A percentile compares a stretch with the other conserved stretches of the same genome.
phyloP scores from a whole-genome alignment of 495 filamentous ascomycete species.

The Annulohypoxylon stygium region DNA sequence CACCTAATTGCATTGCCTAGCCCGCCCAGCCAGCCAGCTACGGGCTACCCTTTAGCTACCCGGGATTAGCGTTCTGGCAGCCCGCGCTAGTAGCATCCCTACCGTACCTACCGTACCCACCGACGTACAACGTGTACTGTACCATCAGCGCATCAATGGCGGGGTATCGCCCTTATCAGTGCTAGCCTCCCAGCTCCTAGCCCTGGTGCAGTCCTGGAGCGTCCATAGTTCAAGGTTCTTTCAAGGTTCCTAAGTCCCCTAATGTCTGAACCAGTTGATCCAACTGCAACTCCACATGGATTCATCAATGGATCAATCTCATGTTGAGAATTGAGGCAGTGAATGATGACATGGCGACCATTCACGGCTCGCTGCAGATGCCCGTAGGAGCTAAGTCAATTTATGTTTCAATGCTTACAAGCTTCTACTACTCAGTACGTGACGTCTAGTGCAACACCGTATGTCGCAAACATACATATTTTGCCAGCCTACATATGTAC shows the following conservation, averaged over 20 bases:
- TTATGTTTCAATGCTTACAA: constrained; percentile 41
- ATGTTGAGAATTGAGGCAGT: constrained; percentile 37
- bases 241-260: constrained; percentile 19
- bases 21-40: not conserved
- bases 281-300: constrained; percentile 37
- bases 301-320: constrained; percentile 46
- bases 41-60: not conserved
- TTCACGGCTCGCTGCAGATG: constrained; percentile 47
- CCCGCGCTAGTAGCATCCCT: not conserved
- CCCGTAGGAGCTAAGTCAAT: constrained; percentile 37
- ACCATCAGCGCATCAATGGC: constrained; percentile 37
- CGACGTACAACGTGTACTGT: constrained; percentile 31
- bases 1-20: not conserved
- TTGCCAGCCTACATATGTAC: constrained; percentile 7
- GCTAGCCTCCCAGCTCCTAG: constrained; percentile 17
- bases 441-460: constrained; percentile 40
- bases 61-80: not conserved
- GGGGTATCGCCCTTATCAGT: constrained; percentile 46
- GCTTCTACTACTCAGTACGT: constrained; percentile 12
- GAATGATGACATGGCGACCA: constrained; percentile 44
- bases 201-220: too few relatives aligned
- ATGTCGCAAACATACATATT: constrained; percentile 38
- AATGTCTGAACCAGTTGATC: constrained; percentile 32
- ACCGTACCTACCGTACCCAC: constrained; percentile 17
- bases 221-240: not conserved